phyloP scores from a whole-genome alignment of 768 basidiomycete genomes.

The Boletus patriciae region DNA sequence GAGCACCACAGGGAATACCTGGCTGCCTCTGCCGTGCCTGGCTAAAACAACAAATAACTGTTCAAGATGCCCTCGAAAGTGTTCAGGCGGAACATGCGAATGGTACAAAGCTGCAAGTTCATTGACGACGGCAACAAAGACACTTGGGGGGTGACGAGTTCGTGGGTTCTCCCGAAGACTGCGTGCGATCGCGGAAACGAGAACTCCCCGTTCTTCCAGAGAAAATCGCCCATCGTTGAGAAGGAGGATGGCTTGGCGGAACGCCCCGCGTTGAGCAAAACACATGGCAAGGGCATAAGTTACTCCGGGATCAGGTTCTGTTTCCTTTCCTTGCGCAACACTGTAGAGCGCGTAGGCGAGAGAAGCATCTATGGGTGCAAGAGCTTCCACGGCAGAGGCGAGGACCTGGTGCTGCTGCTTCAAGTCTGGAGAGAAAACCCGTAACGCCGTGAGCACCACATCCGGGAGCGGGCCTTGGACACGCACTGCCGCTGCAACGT shows the following conservation, averaged over 20 bases:
- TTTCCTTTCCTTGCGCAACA: constrained; percentile 26
- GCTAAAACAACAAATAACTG: constrained; percentile 43
- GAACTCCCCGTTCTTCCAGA: constrained; percentile 32
- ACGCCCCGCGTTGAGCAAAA: constrained; percentile 27
- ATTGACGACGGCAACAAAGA: constrained; percentile 37
- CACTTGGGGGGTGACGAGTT: constrained; percentile 28
- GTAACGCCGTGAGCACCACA: constrained; percentile 34
- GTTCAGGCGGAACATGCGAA: constrained; percentile 35
- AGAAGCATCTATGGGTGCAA: constrained; percentile 30
- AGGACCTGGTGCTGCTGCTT: constrained; percentile 33
- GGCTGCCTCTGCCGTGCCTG: constrained; percentile 37
- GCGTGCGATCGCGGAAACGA: constrained; percentile 42
- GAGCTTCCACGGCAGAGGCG: constrained; percentile 12
- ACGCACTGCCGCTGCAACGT: constrained; percentile 29
- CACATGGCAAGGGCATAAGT: constrained; percentile 34
- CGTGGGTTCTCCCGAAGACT: constrained; percentile 37
- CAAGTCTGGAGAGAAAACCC: constrained; percentile 21
- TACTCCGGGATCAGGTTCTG: constrained; percentile 24
- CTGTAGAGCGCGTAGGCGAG: constrained; percentile 37
- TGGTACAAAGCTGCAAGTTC: constrained; percentile 39
- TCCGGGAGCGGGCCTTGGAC: constrained; percentile 29
- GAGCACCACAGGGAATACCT: constrained; percentile 42
- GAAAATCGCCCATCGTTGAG: constrained; percentile 36
- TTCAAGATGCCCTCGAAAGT: constrained; percentile 45
- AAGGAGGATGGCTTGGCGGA: constrained; percentile 33